Conservation (phyloP, 768 basidiomycete genomes). For the Asterophora lycoperdoides region DNA sequence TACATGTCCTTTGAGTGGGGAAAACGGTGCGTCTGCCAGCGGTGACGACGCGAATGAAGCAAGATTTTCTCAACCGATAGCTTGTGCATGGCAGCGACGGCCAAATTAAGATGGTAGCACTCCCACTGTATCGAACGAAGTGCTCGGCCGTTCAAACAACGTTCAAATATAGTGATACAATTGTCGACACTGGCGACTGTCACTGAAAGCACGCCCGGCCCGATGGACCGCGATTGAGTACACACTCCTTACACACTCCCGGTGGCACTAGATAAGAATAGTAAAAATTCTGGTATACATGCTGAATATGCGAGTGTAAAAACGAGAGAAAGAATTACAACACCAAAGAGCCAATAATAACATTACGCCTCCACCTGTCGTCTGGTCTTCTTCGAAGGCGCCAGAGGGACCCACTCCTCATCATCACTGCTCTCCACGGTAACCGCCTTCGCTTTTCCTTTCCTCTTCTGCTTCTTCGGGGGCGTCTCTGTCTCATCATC, state of each 20-base stretch:
- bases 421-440: constrained; percentile 25
- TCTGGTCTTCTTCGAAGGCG: constrained; percentile 21
- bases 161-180: too few relatives aligned
- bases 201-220: too few relatives aligned
- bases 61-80: constrained; percentile 11
- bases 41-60: background rate
- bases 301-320: background rate
- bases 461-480: constrained; percentile 30
- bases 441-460: constrained; percentile 16
- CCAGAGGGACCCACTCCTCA: constrained; percentile 27
- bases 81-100: background rate
- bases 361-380: constrained; percentile 12
- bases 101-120: background rate
- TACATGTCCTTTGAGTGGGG: constrained; percentile 38
- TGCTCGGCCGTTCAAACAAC: too few relatives aligned
- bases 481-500: constrained; percentile 24
- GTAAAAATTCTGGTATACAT: background rate
- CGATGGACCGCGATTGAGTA: too few relatives aligned
- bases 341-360: background rate
- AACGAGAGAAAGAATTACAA: constrained; percentile 3
- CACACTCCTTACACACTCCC: too few relatives aligned
- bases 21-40: constrained; percentile 12
- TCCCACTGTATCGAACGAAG: constrained; percentile 4
- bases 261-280: constrained; percentile 6
- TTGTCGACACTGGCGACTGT: too few relatives aligned